A percentile compares a stretch with the other conserved stretches of the same genome.
Conservation (phyloP, 257 asterid genomes). For the Agastache rugosa region DNA sequence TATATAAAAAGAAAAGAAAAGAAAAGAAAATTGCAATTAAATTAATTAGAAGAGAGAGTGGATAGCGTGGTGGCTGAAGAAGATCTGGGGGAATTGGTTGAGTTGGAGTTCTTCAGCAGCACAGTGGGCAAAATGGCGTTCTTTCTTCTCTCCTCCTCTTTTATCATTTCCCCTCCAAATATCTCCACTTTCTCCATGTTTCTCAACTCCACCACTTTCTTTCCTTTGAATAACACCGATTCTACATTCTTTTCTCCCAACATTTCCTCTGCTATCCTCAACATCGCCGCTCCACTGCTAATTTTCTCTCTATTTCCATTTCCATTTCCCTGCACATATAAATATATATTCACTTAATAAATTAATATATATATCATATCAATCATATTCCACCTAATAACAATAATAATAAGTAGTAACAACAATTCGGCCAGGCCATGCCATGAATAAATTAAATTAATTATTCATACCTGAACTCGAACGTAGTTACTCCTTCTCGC, state of each 20-base stretch:
- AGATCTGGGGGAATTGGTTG: slow-evolving; percentile 52
- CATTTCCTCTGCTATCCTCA: slow-evolving; percentile 54
- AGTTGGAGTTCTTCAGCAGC: slow-evolving; percentile 44
- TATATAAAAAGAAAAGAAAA: not conserved
- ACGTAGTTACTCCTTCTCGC: slow-evolving; percentile 56
- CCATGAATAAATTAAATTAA: too few species aligned
- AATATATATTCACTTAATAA: too few species aligned
- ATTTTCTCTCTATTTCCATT: not conserved
- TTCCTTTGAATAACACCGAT: slow-evolving; percentile 68
- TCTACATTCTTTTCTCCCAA: slow-evolving; percentile 69
- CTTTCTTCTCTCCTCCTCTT: slow-evolving; percentile 69
- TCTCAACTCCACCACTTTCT: slow-evolving; percentile 55
- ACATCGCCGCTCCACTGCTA: too few species aligned
- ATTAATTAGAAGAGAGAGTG: not conserved
- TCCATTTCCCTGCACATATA: slow-evolving; percentile 46
- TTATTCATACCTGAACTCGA: slow-evolving; percentile 48
- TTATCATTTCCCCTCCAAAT: slow-evolving; percentile 58
- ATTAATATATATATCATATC: too few species aligned
- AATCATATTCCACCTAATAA: too few species aligned
- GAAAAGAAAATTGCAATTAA: not conserved
- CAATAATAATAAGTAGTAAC: too few species aligned
- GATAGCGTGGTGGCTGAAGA: slow-evolving; percentile 66
- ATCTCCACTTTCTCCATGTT: slow-evolving; percentile 67
- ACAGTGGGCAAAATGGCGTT: slow-evolving; percentile 54
- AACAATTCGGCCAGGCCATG: too few species aligned